A percentile compares a stretch with the other conserved stretches of the same genome.
These are phyloP conservation scores for Fusarium sublunatum DNA, from an alignment of 2,329 filamentous ascomycete genomes.

Conservation along the genomic window DNA sequence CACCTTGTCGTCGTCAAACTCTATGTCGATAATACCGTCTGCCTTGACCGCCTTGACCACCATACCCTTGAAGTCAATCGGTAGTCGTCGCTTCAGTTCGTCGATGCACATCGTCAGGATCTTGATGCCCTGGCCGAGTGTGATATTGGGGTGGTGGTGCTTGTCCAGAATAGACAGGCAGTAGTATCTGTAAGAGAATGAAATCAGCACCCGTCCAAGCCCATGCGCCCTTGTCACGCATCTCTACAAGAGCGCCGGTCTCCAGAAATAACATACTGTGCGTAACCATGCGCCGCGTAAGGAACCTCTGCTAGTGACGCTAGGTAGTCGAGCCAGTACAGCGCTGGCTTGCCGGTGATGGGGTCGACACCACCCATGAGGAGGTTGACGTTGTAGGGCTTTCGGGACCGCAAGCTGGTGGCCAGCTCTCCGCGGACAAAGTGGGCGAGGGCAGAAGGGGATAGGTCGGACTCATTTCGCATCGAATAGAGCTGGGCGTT, in stretches of 20 bases:
- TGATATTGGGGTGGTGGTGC: conserved; percentile 96
- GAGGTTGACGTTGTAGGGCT: conserved; percentile 97
- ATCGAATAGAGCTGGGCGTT: conserved; percentile 98
- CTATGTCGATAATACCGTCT: conserved; percentile 87
- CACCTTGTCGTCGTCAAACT: conserved; percentile 84
- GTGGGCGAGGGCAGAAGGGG: conserved; percentile 86
- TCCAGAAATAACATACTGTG: conserved; percentile 74
- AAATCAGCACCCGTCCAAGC: conserved; percentile 38
- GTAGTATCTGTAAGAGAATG: conserved; percentile 76
- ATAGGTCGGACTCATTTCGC: conserved; percentile 94
- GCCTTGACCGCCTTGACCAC: conserved; percentile 93
- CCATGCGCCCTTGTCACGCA: neutral
- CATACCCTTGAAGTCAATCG: conserved; percentile 99
- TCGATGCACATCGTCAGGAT: conserved; percentile 94
- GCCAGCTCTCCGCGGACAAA: conserved; percentile 96
- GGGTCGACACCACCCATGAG: conserved; percentile 93
- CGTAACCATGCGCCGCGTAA: conserved; percentile 97
- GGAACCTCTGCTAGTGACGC: conserved; percentile 88
- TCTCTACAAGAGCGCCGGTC: neutral
- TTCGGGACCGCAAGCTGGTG: conserved; percentile 87
- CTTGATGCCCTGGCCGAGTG: conserved; percentile 88
- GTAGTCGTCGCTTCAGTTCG: conserved; percentile 95
- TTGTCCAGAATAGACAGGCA: conserved; percentile 98
- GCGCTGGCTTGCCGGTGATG: conserved; percentile 87
- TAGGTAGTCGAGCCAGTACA: conserved; percentile 98